Evolutionary conservation across 176 grass and related monocot genomes (phyloP), one percentile per base, ranked within the genome.

Genomic region (Ensete glaucum): DNA sequence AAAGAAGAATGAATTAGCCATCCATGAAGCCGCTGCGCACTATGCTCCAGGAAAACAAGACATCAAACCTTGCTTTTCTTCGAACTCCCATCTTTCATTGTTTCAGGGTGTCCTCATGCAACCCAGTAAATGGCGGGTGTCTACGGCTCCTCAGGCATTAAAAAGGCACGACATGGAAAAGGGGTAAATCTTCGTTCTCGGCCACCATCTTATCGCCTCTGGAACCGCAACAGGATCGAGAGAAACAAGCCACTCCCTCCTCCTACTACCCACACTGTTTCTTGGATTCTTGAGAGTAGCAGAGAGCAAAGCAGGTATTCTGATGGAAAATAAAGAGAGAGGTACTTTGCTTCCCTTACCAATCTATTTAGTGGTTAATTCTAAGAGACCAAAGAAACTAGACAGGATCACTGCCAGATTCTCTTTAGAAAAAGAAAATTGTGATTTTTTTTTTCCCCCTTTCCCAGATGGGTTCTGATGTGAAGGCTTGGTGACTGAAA

Each of bases 1-100:
- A 55, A 50, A 76, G 62, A 17, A 21, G 13, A n/a, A 17, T 54
- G 73, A 64, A 52, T 55, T 71, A 65, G 62, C 29, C 51, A 78
- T 56, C 24, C 49, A 27, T 72, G 53, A 62, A 75, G 69, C 29
- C 29, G 50, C 74, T 53, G 65, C 21, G 54, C 68, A 60, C 34
- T 10, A 64, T 15, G 11, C 19, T 24, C 11, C 70, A 73, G 34
- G 17, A 73, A 1, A 17, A 83, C 10, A 65, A 22, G 29, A 26
- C 65, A 64, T 64, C 20, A 55, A 78, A 97, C 93, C 93, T 90
- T 97, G 90, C 87, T 90, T 85, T 87, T 97, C 82, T 87, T 92
- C 85, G 76, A 82, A 80, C 81, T 85, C 54, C 82, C 93, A 97
- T 93, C 90, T 79, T 86, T 85, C 93, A 97, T 97, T 80, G 90